Conservation (phyloP, 2,329 filamentous ascomycete genomes). For the Microcyclospora tardicrescens region DNA sequence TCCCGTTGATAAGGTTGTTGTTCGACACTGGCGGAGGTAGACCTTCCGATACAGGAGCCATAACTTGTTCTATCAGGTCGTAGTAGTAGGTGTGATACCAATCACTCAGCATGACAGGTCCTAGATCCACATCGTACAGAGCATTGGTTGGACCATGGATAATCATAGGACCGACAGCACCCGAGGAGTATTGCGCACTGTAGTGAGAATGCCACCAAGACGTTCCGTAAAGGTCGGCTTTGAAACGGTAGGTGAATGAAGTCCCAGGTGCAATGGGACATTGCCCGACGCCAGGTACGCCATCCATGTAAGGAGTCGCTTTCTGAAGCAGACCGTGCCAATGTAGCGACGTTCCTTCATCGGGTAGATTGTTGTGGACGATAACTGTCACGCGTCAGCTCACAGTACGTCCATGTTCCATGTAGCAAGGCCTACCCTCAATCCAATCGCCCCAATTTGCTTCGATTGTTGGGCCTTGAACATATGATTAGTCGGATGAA, state of each 20-base stretch:
- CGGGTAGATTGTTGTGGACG: conserved; percentile 22
- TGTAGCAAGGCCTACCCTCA: conserved; percentile 2
- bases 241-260: conserved; percentile 26
- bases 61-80: conserved; percentile 18
- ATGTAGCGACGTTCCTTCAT: conserved; percentile 38
- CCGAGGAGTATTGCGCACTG: conserved; percentile 29
- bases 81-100: conserved; percentile 29
- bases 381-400: conserved; percentile 6
- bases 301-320: conserved; percentile 41
- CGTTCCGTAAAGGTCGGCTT: conserved; percentile 29
- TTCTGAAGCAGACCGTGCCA: conserved; percentile 39
- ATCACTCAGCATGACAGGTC: conserved; percentile 30
- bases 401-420: no score
- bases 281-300: conserved; percentile 34
- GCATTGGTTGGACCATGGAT: conserved; percentile 31
- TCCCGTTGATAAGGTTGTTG: conserved; percentile 23
- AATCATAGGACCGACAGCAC: conserved; percentile 30
- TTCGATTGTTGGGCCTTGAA: conserved; percentile 2
- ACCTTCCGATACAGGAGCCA: conserved; percentile 13
- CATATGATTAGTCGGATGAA: background rate
- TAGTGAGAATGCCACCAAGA: conserved; percentile 31
- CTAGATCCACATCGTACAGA: conserved; percentile 32
- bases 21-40: conserved; percentile 18
- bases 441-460: conserved; percentile 20
- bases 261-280: conserved; percentile 31